A percentile compares a stretch with the other conserved stretches of the same genome.
These are phyloP conservation scores for Agaricus subrufescens DNA, from an alignment of 768 basidiomycete species.

Conservation along the genomic window DNA sequence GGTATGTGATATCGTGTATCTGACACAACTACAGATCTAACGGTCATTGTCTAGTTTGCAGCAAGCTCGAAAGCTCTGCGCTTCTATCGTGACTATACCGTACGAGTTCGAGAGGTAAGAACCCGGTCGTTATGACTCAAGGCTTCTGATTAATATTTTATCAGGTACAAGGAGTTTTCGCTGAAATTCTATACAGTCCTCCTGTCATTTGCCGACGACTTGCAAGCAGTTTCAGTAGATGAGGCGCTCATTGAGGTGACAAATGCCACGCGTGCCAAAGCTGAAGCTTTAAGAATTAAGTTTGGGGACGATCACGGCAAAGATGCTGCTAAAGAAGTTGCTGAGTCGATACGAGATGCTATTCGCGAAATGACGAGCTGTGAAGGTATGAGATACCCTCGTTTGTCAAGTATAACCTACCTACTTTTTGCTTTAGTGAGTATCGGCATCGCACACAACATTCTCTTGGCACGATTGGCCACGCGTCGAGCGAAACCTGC, in stretches of 20 bases:
- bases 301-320: conserved; percentile 16
- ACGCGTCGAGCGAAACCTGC: conserved; percentile 91
- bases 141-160: background rate
- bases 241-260: conserved; percentile 93
- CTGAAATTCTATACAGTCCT: conserved; percentile 90
- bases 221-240: conserved; percentile 95
- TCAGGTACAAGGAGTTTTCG: conserved; percentile 80
- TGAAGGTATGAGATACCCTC: conserved; percentile 49
- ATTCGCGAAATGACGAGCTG: conserved; percentile 79
- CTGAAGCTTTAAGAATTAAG: conserved; percentile 3
- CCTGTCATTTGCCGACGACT: conserved; percentile 83
- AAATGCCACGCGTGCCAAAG: conserved; percentile 36
- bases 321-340: conserved; percentile 74
- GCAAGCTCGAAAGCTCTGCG: conserved; percentile 75
- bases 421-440: conserved; percentile 53
- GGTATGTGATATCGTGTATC: conserved; percentile 37
- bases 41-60: conserved; percentile 48
- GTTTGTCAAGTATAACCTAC: background rate
- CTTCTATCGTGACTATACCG: conserved; percentile 69
- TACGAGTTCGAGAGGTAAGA: conserved; percentile 88
- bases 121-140: background rate
- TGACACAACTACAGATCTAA: background rate
- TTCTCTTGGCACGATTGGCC: conserved; percentile 89
- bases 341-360: conserved; percentile 74
- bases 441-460: conserved; percentile 89